Conservation (phyloP, 345 rosid species). For the Eucalyptus coolabah region DNA sequence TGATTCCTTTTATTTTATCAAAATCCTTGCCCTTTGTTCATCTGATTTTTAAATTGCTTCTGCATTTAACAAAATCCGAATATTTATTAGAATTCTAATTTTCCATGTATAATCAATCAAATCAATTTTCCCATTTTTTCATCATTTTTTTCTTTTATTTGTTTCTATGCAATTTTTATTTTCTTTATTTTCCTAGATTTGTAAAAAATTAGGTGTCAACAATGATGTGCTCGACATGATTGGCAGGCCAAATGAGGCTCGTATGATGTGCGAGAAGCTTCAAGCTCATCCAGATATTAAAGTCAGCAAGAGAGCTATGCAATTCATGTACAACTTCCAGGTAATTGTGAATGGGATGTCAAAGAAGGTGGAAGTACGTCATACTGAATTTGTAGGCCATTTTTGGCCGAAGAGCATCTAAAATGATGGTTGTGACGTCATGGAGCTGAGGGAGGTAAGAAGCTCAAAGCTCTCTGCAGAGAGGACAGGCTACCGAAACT, state of each 20-base stretch:
- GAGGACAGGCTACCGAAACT: slow-evolving; percentile 46
- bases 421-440: not conserved
- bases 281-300: slow-evolving; percentile 54
- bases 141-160: no score
- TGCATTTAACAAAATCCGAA: no score
- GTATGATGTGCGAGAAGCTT: slow-evolving; percentile 71
- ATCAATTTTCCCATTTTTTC: no score
- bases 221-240: not conserved
- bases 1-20: no score
- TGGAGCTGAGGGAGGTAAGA: slow-evolving; percentile 68
- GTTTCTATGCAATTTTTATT: no score
- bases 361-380: not conserved
- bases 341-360: slow-evolving; percentile 14
- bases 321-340: slow-evolving; percentile 77
- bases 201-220: no score
- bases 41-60: no score
- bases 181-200: no score
- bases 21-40: no score
- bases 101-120: no score
- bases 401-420: not conserved
- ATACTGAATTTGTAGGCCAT: not conserved
- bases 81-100: no score
- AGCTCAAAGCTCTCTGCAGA: slow-evolving; percentile 21
- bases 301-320: slow-evolving; percentile 67
- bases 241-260: slow-evolving; percentile 60